Conservation (phyloP, 495 filamentous ascomycete genomes). For the Hypoxylon lenormandii region DNA sequence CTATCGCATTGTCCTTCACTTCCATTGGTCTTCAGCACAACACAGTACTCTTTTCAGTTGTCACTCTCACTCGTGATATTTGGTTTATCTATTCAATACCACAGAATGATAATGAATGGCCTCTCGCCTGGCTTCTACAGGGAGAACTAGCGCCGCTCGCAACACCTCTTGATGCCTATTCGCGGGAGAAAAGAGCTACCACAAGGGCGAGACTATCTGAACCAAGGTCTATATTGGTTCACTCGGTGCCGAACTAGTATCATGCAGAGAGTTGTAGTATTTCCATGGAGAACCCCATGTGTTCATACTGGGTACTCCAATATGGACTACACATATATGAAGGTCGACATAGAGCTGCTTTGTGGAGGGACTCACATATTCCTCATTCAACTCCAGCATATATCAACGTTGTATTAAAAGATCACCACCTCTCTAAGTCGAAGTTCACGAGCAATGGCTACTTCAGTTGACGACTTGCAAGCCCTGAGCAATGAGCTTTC, state of each 20-base stretch:
- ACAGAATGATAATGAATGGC: background rate
- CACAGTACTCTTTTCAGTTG: background rate
- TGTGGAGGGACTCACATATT: background rate
- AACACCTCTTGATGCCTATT: background rate
- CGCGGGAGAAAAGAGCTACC: background rate
- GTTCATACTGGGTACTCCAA: no score
- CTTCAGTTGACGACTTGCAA: conserved; percentile 8
- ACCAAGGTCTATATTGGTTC: background rate
- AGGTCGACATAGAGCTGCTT: no score
- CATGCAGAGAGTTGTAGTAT: background rate
- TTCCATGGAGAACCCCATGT: background rate
- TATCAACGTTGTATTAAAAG: background rate
- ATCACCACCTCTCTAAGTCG: background rate
- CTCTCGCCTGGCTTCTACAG: background rate
- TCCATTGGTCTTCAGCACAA: background rate
- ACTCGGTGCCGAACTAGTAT: background rate
- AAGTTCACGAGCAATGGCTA: conserved; percentile 3
- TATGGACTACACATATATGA: no score
- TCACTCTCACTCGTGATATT: background rate
- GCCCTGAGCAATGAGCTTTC: conserved; percentile 7
- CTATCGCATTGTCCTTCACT: background rate
- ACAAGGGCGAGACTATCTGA: background rate
- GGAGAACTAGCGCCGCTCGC: background rate
- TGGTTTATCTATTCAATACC: background rate
- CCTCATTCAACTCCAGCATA: background rate